These are phyloP conservation scores for Penicillium crystallinum DNA, from an alignment of 495 filamentous ascomycete species.

Conservation along the genomic window DNA sequence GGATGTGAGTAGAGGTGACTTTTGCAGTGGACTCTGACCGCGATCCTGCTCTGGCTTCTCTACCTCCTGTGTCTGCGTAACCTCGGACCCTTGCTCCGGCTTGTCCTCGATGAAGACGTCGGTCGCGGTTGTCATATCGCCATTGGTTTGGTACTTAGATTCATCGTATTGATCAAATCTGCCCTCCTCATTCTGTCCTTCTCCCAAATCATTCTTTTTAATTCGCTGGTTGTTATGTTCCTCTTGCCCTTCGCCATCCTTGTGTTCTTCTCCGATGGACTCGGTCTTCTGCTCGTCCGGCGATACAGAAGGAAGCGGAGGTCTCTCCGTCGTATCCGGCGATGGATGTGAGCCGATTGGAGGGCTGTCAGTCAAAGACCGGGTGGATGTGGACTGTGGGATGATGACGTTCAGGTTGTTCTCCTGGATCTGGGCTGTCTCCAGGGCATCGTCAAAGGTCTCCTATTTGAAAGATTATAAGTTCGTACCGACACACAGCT, in stretches of 20 bases:
- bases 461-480: slow-evolving; percentile 47
- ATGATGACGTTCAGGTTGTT: slow-evolving; percentile 29
- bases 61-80: slow-evolving; percentile 5
- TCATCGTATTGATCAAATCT: slow-evolving; percentile 1
- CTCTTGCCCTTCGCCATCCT: slow-evolving; percentile 23
- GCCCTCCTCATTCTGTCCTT: background rate
- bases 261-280: slow-evolving; percentile 19
- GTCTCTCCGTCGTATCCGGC: slow-evolving; percentile 34
- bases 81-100: slow-evolving; percentile 16
- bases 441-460: slow-evolving; percentile 71
- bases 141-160: background rate
- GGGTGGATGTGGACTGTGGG: slow-evolving; percentile 34
- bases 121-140: slow-evolving; percentile 7
- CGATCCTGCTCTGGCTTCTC: slow-evolving; percentile 31
- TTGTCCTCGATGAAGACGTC: slow-evolving; percentile 14
- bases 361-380: slow-evolving; percentile 48
- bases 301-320: slow-evolving; percentile 27
- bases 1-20: slow-evolving; percentile 54
- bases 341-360: slow-evolving; percentile 34
- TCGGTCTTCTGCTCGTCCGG: slow-evolving; percentile 26
- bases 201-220: slow-evolving; percentile 6
- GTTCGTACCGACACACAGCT: background rate
- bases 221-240: slow-evolving; percentile 17
- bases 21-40: slow-evolving; percentile 31
- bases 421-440: slow-evolving; percentile 36